These are phyloP conservation scores for Chenopodium formosanum DNA, from an alignment of 148 eudicot genomes.

Conservation along the genomic window DNA sequence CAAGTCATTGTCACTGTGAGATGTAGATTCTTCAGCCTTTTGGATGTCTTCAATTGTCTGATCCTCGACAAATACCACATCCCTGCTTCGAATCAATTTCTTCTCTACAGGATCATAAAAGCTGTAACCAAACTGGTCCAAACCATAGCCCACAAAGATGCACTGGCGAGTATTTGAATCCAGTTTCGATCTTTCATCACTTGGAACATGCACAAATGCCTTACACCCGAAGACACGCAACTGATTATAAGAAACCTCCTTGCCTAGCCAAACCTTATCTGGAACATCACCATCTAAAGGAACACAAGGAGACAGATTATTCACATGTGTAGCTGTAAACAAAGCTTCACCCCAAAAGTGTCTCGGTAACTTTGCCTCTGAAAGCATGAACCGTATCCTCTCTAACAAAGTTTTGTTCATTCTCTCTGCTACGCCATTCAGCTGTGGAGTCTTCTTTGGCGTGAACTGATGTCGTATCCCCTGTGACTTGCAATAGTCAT, in stretches of 20 bases:
- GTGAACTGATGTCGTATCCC: too few relatives aligned
- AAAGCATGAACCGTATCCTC: too few relatives aligned
- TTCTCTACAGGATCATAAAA: conserved; percentile 16
- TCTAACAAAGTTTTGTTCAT: too few relatives aligned
- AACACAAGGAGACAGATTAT: too few relatives aligned
- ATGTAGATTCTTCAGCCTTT: background rate
- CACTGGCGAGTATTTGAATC: background rate
- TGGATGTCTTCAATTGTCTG: background rate
- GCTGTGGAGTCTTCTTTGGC: too few relatives aligned
- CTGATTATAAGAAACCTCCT: background rate
- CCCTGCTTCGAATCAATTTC: conserved; percentile 8
- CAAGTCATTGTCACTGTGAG: background rate
- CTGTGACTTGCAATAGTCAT: too few relatives aligned
- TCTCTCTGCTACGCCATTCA: too few relatives aligned
- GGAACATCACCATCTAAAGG: too few relatives aligned
- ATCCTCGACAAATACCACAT: conserved; percentile 4
- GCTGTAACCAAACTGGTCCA: conserved; percentile 16
- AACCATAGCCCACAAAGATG: conserved; percentile 9
- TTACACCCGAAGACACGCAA: background rate
- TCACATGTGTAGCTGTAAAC: too few relatives aligned
- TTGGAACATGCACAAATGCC: conserved; percentile 3
- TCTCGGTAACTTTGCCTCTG: too few relatives aligned
- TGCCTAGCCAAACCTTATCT: background rate
- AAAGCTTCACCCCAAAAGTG: too few relatives aligned
- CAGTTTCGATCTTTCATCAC: background rate